Conservation (phyloP, 2,329 filamentous ascomycete genomes). For the Fusarium albosuccineum region DNA sequence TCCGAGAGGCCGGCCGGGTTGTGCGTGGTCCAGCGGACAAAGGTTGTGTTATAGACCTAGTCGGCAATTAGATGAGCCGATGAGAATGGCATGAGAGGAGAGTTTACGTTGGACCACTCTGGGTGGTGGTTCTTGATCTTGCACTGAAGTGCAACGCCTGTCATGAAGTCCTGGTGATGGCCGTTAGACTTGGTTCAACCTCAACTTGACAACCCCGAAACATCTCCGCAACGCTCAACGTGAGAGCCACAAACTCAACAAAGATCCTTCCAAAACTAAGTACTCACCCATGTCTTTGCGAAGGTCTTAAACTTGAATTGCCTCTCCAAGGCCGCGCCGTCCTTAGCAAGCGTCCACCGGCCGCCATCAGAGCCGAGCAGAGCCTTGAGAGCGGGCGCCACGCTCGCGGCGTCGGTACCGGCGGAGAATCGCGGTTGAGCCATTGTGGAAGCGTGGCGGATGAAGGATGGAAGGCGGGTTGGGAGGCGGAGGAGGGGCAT, state of each 20-base stretch:
- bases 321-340: constrained; percentile 69
- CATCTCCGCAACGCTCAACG: not conserved
- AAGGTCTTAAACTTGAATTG: constrained; percentile 75
- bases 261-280: not conserved
- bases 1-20: constrained; percentile 73
- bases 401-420: constrained; percentile 57
- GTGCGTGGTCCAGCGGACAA: constrained; percentile 81
- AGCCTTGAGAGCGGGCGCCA: constrained; percentile 53
- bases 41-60: constrained; percentile 77
- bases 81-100: not conserved
- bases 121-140: constrained; percentile 78
- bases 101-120: constrained; percentile 78
- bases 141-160: constrained; percentile 75
- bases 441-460: constrained; percentile 42
- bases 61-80: constrained; percentile 10
- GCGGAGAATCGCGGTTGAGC: constrained; percentile 57
- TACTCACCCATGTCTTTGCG: constrained; percentile 72
- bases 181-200: constrained; percentile 9
- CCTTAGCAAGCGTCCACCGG: constrained; percentile 64
- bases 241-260: not conserved
- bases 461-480: constrained; percentile 21
- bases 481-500: constrained; percentile 32
- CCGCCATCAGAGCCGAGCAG: constrained; percentile 57
- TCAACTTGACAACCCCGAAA: not conserved
- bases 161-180: constrained; percentile 78